These are phyloP conservation scores for Alternaria rosae DNA, from an alignment of 2,329 filamentous ascomycete genomes.

Conservation along the genomic window DNA sequence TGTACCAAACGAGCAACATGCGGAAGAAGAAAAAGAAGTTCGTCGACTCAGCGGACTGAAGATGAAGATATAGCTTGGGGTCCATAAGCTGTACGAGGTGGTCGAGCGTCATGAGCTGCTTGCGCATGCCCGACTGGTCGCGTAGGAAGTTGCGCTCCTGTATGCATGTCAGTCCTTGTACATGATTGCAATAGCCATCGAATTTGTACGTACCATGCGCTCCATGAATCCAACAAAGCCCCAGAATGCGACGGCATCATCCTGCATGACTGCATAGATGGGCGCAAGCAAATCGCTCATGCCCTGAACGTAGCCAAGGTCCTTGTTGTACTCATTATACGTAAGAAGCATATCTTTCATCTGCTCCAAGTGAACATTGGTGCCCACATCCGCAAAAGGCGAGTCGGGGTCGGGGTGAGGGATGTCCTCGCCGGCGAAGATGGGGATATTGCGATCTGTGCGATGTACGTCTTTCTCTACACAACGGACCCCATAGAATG, in stretches of 20 bases:
- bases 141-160: slow-evolving; percentile 91
- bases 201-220: slow-evolving; percentile 69
- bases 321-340: slow-evolving; percentile 97
- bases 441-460: slow-evolving; percentile 91
- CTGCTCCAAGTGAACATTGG: slow-evolving; percentile 97
- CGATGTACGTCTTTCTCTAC: slow-evolving; percentile 98
- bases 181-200: too few species aligned
- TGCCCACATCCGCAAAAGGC: slow-evolving; percentile 89
- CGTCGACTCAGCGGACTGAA: slow-evolving; percentile 89
- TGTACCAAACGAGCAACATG: slow-evolving; percentile 98
- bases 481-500: slow-evolving; percentile 62
- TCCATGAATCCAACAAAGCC: slow-evolving; percentile 96
- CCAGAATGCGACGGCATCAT: slow-evolving; percentile 97
- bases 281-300: slow-evolving; percentile 98
- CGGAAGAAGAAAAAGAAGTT: slow-evolving; percentile 99
- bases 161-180: slow-evolving; percentile 12
- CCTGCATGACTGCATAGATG: slow-evolving; percentile 96
- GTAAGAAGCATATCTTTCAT: slow-evolving; percentile 99
- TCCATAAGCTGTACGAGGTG: slow-evolving; percentile 97
- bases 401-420: slow-evolving; percentile 96
- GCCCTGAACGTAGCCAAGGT: slow-evolving; percentile 95
- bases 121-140: slow-evolving; percentile 95
- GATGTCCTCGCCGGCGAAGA: slow-evolving; percentile 95
- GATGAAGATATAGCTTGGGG: slow-evolving; percentile 88
- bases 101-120: slow-evolving; percentile 87